Conservation (phyloP, 441 rosid genomes). For the Adansonia rubrostipa region DNA sequence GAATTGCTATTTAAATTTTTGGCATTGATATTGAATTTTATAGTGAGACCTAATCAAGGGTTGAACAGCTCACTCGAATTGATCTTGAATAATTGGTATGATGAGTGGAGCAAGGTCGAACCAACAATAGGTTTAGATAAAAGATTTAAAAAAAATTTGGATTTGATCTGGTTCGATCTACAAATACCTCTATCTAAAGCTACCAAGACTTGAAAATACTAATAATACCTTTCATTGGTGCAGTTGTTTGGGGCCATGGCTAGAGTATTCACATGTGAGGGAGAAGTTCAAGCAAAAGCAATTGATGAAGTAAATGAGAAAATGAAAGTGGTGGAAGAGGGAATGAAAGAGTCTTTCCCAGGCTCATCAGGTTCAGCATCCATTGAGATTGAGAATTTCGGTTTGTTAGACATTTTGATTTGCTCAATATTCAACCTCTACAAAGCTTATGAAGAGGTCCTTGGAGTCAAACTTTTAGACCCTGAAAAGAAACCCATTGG, state of each 20-base stretch:
- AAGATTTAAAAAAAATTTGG: no score
- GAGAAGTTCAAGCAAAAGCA: conserved; percentile 43
- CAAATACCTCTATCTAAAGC: no score
- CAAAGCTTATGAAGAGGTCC: conserved; percentile 39
- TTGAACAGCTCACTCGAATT: no score
- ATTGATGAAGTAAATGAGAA: conserved; percentile 39
- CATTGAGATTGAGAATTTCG: conserved; percentile 26
- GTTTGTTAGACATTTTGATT: conserved; percentile 29
- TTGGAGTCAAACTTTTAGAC: conserved; percentile 36
- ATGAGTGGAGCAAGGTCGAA: no score
- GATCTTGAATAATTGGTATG: no score
- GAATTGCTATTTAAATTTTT: no score
- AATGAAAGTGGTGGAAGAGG: conserved; percentile 45
- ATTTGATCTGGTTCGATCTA: no score
- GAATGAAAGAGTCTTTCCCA: conserved; percentile 37
- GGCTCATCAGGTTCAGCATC: conserved; percentile 22
- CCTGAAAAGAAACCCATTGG: conserved; percentile 36
- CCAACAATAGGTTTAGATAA: no score
- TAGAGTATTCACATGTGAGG: conserved; percentile 31
- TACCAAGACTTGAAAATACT: no score
- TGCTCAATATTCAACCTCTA: conserved; percentile 31
- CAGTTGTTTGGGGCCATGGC: conserved; percentile 34
- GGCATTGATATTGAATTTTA: no score
- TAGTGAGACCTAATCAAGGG: no score
- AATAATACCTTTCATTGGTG: not conserved